Base-by-base conservation (phyloP, 2,329 filamentous ascomycete species). In the Botryotinia globosa region DNA sequence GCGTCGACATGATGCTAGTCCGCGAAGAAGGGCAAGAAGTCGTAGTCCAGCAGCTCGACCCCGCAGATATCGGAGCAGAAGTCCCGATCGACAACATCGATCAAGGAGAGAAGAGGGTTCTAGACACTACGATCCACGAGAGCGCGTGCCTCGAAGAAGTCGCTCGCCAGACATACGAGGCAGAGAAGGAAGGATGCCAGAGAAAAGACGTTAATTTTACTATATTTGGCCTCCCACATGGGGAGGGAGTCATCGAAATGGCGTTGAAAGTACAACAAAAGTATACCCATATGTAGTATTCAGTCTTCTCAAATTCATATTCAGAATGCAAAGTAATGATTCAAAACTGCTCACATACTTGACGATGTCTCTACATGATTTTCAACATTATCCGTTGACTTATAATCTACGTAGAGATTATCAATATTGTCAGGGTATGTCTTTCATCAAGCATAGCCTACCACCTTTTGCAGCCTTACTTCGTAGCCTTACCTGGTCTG, bases 61-160 rank as follows among this genome's bases (percentile, higher is more conserved):
- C n/a, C 58, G 44, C n/a, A 71, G 74, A 75, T 65, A 79, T 73
- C 77, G 78, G 68, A 76, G 76, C 67, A 75, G 79, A 73, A 81
- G 80, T 72, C 76, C 77, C 12, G 77, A 80, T n/a, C 77, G 78
- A 66, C 61, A 51, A 72, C 66, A 75, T 18, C 79, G 77, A 61
- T 72, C 75, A 25, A 76, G 81, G 56, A 74, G 72, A 64, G 75
- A 78, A 37, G 73, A 74, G 18, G 73, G 44, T 73, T 74, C 66
- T 54, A 65, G 39, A 42, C 63, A 64, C n/a, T 10, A 37, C 18
- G n/a, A 18, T 8, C 69, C 66, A 51, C 37, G 29, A n/a, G 69
- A 74, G 64, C 44, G 67, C 20, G 70, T 75, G 22, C 45, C 72
- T 61, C 63, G 75, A 71, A 74, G 74, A 69, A 78, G 74, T 63